Evolutionary conservation across 2,329 filamentous ascomycete genomes (phyloP), one percentile per base, ranked within the genome.

Genomic region (Apiospora koreana): DNA sequence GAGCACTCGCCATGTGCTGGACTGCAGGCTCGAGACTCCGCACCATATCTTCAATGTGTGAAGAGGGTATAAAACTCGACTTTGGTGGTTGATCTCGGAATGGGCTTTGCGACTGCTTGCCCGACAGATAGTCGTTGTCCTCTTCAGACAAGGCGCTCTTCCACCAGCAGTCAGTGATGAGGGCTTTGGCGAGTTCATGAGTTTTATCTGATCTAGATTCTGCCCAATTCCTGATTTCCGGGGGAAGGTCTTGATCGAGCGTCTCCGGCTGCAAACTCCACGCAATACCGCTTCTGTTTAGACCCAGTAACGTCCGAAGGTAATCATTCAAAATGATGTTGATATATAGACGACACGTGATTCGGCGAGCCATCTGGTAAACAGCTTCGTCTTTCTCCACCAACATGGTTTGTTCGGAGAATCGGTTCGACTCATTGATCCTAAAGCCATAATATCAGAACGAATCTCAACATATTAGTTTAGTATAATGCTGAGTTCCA

Each of bases 261-360:
- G 5, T 45, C 12, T n/a, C 38, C 12, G 38, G 90, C 71, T 92
- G 89, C 6, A 92, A 80, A 9, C 86, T 89, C 88, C 88, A 92
- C 71, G 86, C 83, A 71, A 84, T 88, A 72, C 87, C 82, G 18
- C 85, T 87, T 68, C 86, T 83, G 72, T 92, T 89, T 8, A 89
- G 82, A 74, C 89, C 89, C 71, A 88, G 82, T 69, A 92, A 88
- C 25, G 88, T 88, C 21, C 88, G 83, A 10, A 91, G 82, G 75
- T 92, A 92, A 75, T 92, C 89, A 65, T 86, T 77, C 48, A 88
- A 75, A 73, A 78, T 86, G 73, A 91, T 88, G 75, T 89, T 86
- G 75, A 88, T 81, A 75, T 89, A 89, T 6, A 89, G 74, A 9
- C 86, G 87, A 67, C 85, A 84, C 2, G 83, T 85, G 69, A 89